Evolutionary conservation across 495 filamentous ascomycete species (phyloP).

Genomic region (Xylaria nigripes): DNA sequence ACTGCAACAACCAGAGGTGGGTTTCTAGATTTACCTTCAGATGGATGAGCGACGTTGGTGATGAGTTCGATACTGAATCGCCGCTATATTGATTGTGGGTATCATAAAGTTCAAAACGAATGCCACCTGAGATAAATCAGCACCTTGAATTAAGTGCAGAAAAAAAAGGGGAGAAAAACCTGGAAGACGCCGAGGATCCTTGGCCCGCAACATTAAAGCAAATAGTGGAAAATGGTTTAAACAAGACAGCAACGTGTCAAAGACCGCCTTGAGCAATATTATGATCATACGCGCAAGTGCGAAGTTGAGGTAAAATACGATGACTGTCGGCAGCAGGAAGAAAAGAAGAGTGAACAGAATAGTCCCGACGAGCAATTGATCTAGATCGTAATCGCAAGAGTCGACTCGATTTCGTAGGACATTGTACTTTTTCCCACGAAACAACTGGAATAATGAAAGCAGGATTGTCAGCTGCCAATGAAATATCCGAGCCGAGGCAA

Average conservation of each 20-base stretch:
- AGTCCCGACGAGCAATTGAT: constrained; percentile 92
- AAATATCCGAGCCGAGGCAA: constrained; percentile 91
- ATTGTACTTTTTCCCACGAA: constrained; percentile 95
- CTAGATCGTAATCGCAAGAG: constrained; percentile 96
- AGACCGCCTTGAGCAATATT: constrained; percentile 77
- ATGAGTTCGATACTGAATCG: constrained; percentile 24
- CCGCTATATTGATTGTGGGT: constrained; percentile 44
- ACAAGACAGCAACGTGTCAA: constrained; percentile 87
- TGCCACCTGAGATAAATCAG: constrained; percentile 52
- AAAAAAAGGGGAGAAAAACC: constrained; percentile 37
- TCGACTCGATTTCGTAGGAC: constrained; percentile 96
- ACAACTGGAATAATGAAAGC: constrained; percentile 93
- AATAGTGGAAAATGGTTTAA: constrained; percentile 98
- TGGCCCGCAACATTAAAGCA: constrained; percentile 90
- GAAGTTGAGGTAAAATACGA: constrained; percentile 96
- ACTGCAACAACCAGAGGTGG: not conserved
- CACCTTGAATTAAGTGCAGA: not conserved
- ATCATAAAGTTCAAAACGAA: constrained; percentile 84
- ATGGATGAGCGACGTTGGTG: constrained; percentile 65
- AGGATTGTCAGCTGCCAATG: constrained; percentile 98
- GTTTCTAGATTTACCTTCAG: constrained; percentile 52
- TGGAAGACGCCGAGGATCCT: constrained; percentile 83
- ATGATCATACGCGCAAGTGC: constrained; percentile 90
- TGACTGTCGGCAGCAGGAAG: constrained; percentile 88
- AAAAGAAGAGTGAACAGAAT: constrained; percentile 94